Evolutionary conservation across 2,329 filamentous ascomycete species (phyloP).

Genomic region (Calonectria montana): DNA sequence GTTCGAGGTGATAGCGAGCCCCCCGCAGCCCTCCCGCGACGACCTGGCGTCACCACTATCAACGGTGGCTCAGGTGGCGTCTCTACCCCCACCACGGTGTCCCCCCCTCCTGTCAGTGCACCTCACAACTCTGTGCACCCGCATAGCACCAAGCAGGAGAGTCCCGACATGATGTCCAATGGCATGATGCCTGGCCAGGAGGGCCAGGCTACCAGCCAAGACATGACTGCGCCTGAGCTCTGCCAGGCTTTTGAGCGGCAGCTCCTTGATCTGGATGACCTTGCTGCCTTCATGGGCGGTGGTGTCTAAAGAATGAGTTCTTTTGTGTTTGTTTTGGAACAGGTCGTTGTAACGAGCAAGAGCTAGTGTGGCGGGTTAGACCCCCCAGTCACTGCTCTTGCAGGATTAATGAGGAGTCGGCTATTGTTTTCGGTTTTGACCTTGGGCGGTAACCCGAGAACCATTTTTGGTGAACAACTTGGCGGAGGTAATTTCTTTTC

Average conservation of each 20-base stretch:
- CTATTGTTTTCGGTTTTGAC: slow-evolving; percentile 15
- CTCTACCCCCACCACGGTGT: slow-evolving; percentile 59
- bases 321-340: background rate
- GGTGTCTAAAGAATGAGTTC: slow-evolving; percentile 56
- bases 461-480: background rate
- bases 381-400: background rate
- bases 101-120: slow-evolving; percentile 51
- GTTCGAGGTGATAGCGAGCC: slow-evolving; percentile 66
- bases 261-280: slow-evolving; percentile 69
- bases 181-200: slow-evolving; percentile 47
- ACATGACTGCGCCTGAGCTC: slow-evolving; percentile 70
- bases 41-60: slow-evolving; percentile 68
- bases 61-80: slow-evolving; percentile 66
- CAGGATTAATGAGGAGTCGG: slow-evolving; percentile 21
- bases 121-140: slow-evolving; percentile 39
- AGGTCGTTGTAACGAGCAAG: background rate
- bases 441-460: background rate
- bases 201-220: slow-evolving; percentile 52
- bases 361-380: background rate
- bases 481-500: slow-evolving; percentile 19
- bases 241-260: slow-evolving; percentile 70
- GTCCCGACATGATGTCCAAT: slow-evolving; percentile 47
- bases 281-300: slow-evolving; percentile 72
- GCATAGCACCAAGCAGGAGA: slow-evolving; percentile 51
- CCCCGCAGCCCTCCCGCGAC: slow-evolving; percentile 59